These are phyloP conservation scores for Ogataea ramenticola DNA, from an alignment of 805 yeast genomes.

Conservation along the genomic window DNA sequence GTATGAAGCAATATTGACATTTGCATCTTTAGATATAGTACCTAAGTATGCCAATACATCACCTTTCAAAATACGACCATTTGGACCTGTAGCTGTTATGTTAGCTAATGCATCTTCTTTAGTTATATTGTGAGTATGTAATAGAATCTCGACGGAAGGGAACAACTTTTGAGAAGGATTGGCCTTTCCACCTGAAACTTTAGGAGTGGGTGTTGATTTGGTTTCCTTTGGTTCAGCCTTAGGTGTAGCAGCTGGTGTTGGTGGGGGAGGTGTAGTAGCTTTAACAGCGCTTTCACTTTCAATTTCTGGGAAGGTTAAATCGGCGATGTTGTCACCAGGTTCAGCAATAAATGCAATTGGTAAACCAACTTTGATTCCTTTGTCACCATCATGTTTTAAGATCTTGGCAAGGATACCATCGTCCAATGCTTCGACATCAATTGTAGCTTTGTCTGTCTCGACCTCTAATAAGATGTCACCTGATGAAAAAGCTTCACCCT, in stretches of 20 bases:
- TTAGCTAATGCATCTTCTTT: conserved; percentile 61
- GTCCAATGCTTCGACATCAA: conserved; percentile 83
- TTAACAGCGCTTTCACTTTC: conserved; percentile 19
- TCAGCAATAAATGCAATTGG: conserved; percentile 90
- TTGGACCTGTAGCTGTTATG: conserved; percentile 82
- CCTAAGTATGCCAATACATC: conserved; percentile 86
- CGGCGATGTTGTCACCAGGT: conserved; percentile 70
- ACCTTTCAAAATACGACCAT: conserved; percentile 83
- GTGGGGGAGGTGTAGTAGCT: conserved; percentile 12
- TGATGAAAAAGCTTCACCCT: conserved; percentile 62
- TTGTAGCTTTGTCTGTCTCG: conserved; percentile 82
- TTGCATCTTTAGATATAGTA: conserved; percentile 50
- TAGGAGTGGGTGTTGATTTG: conserved; percentile 15
- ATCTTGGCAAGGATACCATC: conserved; percentile 88
- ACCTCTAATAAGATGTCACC: conserved; percentile 82
- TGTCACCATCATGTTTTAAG: conserved; percentile 60
- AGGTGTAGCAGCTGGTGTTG: conserved; percentile 15
- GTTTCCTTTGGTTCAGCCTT: conserved; percentile 47
- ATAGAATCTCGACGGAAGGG: conserved; percentile 71
- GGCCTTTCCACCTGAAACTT: conserved; percentile 34
- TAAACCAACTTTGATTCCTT: conserved; percentile 75
- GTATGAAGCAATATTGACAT: conserved; percentile 45
- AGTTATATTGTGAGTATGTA: conserved; percentile 57
- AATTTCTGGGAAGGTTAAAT: conserved; percentile 51
- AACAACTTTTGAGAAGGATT: conserved; percentile 57